Evolutionary conservation across 1,139 yeast species (phyloP), one percentile per base, ranked within the genome.

Genomic region (Zygoascus sp.): DNA sequence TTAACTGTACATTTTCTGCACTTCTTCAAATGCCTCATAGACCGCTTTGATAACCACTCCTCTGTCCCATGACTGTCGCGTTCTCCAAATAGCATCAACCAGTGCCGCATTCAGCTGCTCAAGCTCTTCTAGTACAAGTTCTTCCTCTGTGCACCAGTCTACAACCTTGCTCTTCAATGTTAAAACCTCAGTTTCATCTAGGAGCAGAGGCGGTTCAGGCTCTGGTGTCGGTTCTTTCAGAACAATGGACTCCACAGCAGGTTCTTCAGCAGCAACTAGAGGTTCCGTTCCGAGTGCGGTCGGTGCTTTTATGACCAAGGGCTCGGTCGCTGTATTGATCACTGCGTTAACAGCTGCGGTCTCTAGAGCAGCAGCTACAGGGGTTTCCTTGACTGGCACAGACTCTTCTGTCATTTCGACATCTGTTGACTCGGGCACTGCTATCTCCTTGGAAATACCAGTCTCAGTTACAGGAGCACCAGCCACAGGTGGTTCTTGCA

Each of bases 41-140:
- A 63, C 54, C 40, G 47, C 46, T 9, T 47, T 51, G 15, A 63
- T 45, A 51, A 67, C 61, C 3, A 48, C 55, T 11, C 75, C 67
- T 56, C 89, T 81, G 60, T 89, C 79, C 87, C 95, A 82, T 5
- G 67, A 63, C 44, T 72, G 66, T 46, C 95, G 73, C 53, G 79
- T 77, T 9, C 70, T 67, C 96, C 97, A 92, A 2, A 86, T 74
- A 11, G 81, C 71, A 45, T 85, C 92, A 70, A 86, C 79, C 42
- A 89, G 63, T 41, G 75, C 72, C 3, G 97, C 81, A 70, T 83
- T 83, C 11, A 83, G 65, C 42, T 77, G 77, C 65, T 92, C 97
- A 34, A 92, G 69, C 50, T 75, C 71, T 49, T 86, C 95, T n/a
- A 92, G 73, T 2, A 80, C 76, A 53, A 72, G 73, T 17, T 70